Evolutionary conservation across 306 rosid genomes (phyloP).

Genomic region (Gynostemma pentaphyllum): DNA sequence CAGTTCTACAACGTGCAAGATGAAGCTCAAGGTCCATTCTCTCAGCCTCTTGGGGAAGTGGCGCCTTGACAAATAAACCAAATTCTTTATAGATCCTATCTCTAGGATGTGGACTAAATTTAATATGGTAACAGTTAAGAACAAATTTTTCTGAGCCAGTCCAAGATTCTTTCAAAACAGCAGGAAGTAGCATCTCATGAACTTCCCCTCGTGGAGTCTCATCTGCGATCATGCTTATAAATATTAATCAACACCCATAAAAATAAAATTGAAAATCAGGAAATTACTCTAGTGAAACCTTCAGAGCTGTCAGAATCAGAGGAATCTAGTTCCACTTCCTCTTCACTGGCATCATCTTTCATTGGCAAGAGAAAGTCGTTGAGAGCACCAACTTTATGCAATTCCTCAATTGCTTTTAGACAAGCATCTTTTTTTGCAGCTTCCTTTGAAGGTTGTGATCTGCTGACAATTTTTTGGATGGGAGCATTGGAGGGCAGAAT

Average conservation of each 20-base stretch:
- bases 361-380: conserved; percentile 65
- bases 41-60: conserved; percentile 74
- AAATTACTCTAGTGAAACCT: conserved; percentile 37
- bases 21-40: conserved; percentile 75
- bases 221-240: conserved; percentile 28
- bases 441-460: conserved; percentile 49
- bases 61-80: conserved; percentile 57
- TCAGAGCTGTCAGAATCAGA: conserved; percentile 44
- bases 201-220: conserved; percentile 49
- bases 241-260: conserved; percentile 16
- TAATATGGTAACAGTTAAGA: conserved; percentile 55
- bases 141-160: conserved; percentile 18
- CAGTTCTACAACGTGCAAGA: conserved; percentile 80
- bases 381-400: conserved; percentile 68
- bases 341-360: conserved; percentile 31
- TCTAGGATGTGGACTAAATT: conserved; percentile 49
- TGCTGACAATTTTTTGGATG: conserved; percentile 38
- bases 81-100: conserved; percentile 72
- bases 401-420: conserved; percentile 73
- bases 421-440: conserved; percentile 78
- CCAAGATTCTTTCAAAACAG: conserved; percentile 50
- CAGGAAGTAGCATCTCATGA: conserved; percentile 70
- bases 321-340: conserved; percentile 28
- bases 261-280: conserved; percentile 14
- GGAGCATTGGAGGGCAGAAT: conserved; percentile 82